phyloP scores from a whole-genome alignment of 495 filamentous ascomycete species.

The Podospora australis region DNA sequence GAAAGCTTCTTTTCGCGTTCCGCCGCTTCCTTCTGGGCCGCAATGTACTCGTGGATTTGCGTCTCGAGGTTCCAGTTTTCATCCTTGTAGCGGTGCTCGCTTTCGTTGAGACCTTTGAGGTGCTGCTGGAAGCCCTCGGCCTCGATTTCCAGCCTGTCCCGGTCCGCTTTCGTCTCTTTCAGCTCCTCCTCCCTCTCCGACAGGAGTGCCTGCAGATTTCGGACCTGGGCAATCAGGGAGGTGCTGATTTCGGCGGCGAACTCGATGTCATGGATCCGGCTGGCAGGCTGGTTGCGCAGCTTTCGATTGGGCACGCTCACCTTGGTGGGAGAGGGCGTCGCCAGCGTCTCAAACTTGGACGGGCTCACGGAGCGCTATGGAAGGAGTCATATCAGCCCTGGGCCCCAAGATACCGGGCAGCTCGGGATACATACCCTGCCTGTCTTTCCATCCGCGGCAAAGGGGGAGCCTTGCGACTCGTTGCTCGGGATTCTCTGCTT shows the following conservation, averaged over 20 bases:
- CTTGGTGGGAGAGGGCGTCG: constrained; percentile 84
- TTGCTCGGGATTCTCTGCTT: constrained; percentile 66
- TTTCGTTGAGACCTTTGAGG: constrained; percentile 77
- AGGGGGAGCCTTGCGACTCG: constrained; percentile 59
- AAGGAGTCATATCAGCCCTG: constrained; percentile 16
- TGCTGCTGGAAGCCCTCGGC: constrained; percentile 72
- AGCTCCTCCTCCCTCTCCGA: constrained; percentile 81
- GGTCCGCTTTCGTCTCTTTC: constrained; percentile 64
- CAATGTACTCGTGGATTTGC: constrained; percentile 72
- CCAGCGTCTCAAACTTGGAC: constrained; percentile 75
- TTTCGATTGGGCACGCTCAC: constrained; percentile 76
- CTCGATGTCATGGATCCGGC: constrained; percentile 84
- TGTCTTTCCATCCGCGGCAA: constrained; percentile 48
- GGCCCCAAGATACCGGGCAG: neutral
- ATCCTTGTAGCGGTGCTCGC: constrained; percentile 90
- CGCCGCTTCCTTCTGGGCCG: constrained; percentile 59
- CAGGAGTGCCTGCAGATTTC: constrained; percentile 75
- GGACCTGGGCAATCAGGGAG: constrained; percentile 80
- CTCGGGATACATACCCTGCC: constrained; percentile 40
- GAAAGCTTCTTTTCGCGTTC: constrained; percentile 76
- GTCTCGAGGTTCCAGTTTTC: constrained; percentile 97
- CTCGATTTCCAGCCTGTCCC: constrained; percentile 72
- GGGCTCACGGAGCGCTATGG: constrained; percentile 62
- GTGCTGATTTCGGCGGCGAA: constrained; percentile 94
- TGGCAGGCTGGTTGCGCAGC: constrained; percentile 82